A percentile compares a stretch with the other conserved stretches of the same genome.
These are phyloP conservation scores for Turritis glabra DNA, from an alignment of 345 rosid species.

Conservation along the genomic window DNA sequence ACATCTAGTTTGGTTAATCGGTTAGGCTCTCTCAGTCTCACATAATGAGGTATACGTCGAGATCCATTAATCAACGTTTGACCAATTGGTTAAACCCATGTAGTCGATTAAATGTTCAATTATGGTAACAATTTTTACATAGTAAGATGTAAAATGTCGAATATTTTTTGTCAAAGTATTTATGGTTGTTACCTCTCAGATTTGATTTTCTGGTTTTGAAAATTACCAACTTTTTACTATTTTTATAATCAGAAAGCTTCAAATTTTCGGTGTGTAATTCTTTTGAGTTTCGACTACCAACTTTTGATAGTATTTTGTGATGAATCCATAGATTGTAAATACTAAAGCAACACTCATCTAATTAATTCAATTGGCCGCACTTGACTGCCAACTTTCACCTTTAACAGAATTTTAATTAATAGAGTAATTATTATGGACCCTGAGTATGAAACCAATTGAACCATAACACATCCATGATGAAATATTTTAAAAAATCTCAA, in stretches of 20 bases:
- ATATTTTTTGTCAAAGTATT: neutral
- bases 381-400: constrained; percentile 20
- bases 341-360: constrained; percentile 7
- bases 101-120: neutral
- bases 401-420: constrained; percentile 4
- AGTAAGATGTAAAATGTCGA: too few species aligned
- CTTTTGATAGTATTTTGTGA: neutral
- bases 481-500: too few species aligned
- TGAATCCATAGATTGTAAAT: neutral
- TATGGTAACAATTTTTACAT: too few species aligned
- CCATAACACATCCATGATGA: constrained; percentile 9
- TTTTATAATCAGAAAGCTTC: neutral
- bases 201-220: neutral
- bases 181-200: neutral
- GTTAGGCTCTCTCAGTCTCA: neutral
- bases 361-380: constrained; percentile 12
- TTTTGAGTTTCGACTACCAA: too few species aligned
- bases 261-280: too few species aligned
- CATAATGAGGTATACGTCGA: neutral
- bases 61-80: neutral
- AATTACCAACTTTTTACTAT: neutral
- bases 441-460: constrained; percentile 32
- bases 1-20: neutral
- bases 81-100: neutral
- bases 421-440: constrained; percentile 22